Percentiles rank a stretch among this genome's conserved stretches.
Conservation (phyloP, 192 early-diverging fungal species). For the Ambispora gerdemannii region DNA sequence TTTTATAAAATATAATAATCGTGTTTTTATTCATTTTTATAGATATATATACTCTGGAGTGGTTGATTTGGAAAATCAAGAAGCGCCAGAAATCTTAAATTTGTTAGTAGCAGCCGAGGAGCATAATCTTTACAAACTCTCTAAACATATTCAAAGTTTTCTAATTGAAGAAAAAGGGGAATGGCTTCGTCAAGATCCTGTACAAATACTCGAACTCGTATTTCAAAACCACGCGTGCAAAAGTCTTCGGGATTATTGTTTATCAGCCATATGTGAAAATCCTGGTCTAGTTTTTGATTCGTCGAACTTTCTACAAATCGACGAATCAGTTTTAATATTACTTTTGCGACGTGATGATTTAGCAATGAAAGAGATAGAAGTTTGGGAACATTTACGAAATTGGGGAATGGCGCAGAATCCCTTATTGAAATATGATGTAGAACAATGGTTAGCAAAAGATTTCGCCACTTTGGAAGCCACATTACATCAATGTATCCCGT, state of each 20-base stretch:
- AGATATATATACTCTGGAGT: conserved; percentile 22
- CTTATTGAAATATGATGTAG: conserved; percentile 3
- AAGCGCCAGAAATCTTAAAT: conserved; percentile 3
- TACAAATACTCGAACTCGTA: conserved; percentile 12
- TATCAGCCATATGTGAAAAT: conserved; percentile 22
- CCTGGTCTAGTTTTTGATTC: conserved; percentile 19
- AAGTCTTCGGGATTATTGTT: conserved; percentile 21
- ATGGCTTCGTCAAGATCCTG: conserved; percentile 20
- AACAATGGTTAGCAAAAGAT: not conserved
- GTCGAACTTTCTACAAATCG: conserved; percentile 3
- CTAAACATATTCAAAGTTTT: conserved; percentile 3
- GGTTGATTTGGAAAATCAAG: conserved; percentile 1
- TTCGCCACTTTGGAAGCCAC: conserved; percentile 2
- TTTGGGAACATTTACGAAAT: conserved; percentile 12
- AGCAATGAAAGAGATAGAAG: conserved; percentile 24
- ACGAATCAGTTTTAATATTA: conserved; percentile 20
- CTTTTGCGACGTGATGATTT: conserved; percentile 25
- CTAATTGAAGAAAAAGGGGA: conserved; percentile 23
- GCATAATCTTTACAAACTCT: conserved; percentile 15
- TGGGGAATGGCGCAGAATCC: conserved; percentile 24
- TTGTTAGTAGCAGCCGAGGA: conserved; percentile 18
- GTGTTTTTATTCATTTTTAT: not conserved
- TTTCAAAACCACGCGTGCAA: conserved; percentile 3
- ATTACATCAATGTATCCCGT: conserved; percentile 2
- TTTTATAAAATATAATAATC: not conserved